A percentile compares a stretch with the other conserved stretches of the same genome.
These are phyloP conservation scores for Fraxinus excelsior DNA, from an alignment of 257 asterid species.

Conservation along the genomic window DNA sequence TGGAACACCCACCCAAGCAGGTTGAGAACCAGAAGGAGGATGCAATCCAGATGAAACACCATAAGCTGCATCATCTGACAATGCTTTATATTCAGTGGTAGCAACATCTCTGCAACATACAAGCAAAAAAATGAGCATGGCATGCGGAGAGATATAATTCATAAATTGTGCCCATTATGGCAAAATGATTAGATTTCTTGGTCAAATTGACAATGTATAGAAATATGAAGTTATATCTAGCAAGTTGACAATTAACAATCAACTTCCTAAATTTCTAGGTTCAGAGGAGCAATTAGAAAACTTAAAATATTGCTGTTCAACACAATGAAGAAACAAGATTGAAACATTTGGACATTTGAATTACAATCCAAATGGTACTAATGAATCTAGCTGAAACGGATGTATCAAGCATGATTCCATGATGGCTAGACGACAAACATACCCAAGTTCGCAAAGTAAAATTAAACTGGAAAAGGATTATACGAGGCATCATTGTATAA, in stretches of 20 bases:
- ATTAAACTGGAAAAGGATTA: background rate
- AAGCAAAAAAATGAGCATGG: slow-evolving; percentile 18
- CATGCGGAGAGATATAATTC: background rate
- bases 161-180: background rate
- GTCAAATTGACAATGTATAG: background rate
- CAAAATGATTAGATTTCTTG: background rate
- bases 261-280: slow-evolving; percentile 6
- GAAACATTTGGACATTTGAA: background rate
- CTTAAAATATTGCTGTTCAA: background rate
- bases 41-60: slow-evolving; percentile 47
- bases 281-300: background rate
- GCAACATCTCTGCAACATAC: slow-evolving; percentile 53
- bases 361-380: background rate
- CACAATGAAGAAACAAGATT: slow-evolving; percentile 2
- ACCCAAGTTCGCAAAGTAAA: background rate
- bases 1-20: slow-evolving; percentile 71
- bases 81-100: slow-evolving; percentile 50
- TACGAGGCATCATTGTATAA: background rate
- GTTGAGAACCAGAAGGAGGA: slow-evolving; percentile 52
- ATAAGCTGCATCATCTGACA: slow-evolving; percentile 39
- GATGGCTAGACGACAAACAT: background rate
- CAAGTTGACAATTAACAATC: slow-evolving; percentile 3
- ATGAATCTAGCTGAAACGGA: background rate
- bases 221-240: background rate
- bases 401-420: background rate